Conservation (phyloP, 257 asterid species). For the Ocimum tenuiflorum region DNA sequence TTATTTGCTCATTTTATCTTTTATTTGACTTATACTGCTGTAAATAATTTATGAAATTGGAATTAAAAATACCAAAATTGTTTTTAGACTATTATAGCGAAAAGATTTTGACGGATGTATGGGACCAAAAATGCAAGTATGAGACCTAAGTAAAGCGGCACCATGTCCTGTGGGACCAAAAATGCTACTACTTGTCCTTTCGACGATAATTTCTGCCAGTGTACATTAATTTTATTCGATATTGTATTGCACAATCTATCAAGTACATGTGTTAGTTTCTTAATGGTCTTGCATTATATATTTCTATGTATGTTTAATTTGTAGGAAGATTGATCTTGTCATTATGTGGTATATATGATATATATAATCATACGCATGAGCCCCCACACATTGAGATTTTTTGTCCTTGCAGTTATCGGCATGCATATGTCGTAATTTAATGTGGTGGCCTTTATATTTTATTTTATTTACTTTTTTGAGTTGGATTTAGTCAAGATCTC, state of each 20-base stretch:
- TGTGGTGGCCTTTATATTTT: not conserved
- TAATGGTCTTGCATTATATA: not conserved
- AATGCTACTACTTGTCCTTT: too few species aligned
- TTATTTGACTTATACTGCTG: too few species aligned
- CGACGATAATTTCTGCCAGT: not conserved
- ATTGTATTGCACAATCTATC: not conserved
- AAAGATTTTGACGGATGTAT: too few species aligned
- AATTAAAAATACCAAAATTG: too few species aligned
- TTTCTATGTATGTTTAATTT: not conserved
- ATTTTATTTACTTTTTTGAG: too few species aligned
- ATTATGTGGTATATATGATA: not conserved
- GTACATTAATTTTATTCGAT: not conserved
- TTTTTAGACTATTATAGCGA: too few species aligned
- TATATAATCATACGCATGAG: not conserved
- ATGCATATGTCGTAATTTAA: not conserved
- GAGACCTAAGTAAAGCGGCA: too few species aligned
- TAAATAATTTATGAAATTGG: too few species aligned
- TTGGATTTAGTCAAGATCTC: too few species aligned
- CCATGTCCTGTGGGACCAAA: too few species aligned
- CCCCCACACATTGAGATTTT: not conserved
- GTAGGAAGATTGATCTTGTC: not conserved
- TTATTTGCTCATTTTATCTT: too few species aligned
- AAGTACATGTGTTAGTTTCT: not conserved
- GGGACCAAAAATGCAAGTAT: too few species aligned
- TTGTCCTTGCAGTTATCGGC: not conserved